These are phyloP conservation scores for Schizophyllum commune DNA, from an alignment of 1,284 basidiomycete genomes.

Conservation along the genomic window DNA sequence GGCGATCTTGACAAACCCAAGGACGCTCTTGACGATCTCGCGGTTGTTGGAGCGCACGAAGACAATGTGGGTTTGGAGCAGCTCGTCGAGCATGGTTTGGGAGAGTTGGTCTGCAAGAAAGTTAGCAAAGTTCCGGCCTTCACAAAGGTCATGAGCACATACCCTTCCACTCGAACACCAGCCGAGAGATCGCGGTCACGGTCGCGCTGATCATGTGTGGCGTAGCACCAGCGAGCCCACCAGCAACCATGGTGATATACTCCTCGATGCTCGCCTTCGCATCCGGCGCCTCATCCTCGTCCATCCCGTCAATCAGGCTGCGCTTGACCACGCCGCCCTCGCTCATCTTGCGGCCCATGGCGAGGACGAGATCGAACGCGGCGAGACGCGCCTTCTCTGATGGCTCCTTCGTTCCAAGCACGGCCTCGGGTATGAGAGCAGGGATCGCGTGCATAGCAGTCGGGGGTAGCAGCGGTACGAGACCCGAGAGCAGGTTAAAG, in stretches of 20 bases:
- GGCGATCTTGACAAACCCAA: conserved; percentile 93
- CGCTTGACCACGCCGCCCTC: conserved; percentile 81
- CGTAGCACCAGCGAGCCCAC: conserved; percentile 87
- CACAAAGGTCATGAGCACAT: conserved; percentile 6
- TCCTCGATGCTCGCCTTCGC: conserved; percentile 83
- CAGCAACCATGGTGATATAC: conserved; percentile 95
- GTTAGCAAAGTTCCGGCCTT: too few relatives aligned
- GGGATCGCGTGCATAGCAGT: conserved; percentile 81
- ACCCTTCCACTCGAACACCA: conserved; percentile 97
- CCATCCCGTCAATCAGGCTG: conserved; percentile 74
- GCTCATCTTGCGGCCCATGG: conserved; percentile 92
- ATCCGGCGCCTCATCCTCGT: conserved; percentile 48
- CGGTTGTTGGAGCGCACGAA: conserved; percentile 92
- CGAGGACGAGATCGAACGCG: conserved; percentile 87
- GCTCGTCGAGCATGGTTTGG: conserved; percentile 73
- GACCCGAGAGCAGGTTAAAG: conserved; percentile 64
- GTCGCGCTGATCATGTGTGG: conserved; percentile 99
- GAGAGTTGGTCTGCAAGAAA: conserved; percentile 59
- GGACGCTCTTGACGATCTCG: conserved; percentile 94
- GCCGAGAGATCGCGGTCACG: conserved; percentile 87
- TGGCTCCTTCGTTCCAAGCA: conserved; percentile 97
- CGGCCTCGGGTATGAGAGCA: conserved; percentile 88
- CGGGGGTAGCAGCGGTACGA: conserved; percentile 69
- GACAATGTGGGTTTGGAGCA: conserved; percentile 82
- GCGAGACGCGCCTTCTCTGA: conserved; percentile 88